Conservation (phyloP, 2,329 filamentous ascomycete genomes). For the Gliomastix tumulicola region DNA sequence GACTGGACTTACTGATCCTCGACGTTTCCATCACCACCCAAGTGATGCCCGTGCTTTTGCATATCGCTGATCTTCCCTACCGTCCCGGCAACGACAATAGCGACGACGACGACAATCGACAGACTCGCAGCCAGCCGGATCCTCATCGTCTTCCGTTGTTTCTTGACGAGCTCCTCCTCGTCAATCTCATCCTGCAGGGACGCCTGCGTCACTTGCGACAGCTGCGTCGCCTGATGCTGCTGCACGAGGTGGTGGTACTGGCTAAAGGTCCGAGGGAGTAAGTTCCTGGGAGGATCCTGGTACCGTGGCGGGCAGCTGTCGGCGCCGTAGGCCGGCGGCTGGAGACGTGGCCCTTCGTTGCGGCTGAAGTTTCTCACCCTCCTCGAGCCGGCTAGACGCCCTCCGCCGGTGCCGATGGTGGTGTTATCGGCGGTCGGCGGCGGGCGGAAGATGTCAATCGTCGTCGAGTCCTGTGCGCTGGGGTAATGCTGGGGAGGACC, state of each 20-base stretch:
- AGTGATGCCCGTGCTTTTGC: no score
- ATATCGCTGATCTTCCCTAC: conserved; percentile 4
- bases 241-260: no score
- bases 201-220: background rate
- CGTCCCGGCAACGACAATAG: conserved; percentile 5
- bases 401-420: no score
- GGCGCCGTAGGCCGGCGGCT: conserved; percentile 3
- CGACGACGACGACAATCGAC: conserved; percentile 5
- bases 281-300: no score
- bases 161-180: background rate
- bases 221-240: no score
- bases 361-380: conserved; percentile 4
- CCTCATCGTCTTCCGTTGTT: conserved; percentile 2
- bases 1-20: no score
- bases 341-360: background rate
- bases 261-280: no score
- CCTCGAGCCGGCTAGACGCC: no score
- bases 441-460: conserved; percentile 4
- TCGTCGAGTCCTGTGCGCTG: conserved; percentile 4
- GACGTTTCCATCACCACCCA: no score
- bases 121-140: conserved; percentile 3
- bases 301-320: conserved; percentile 3
- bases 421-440: no score
- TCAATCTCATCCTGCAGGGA: background rate
- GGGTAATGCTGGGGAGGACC: conserved; percentile 6